Percentiles rank a stretch among this genome's conserved stretches.
Conservation (phyloP, 257 asterid genomes). For the Ocimum tenuiflorum region DNA sequence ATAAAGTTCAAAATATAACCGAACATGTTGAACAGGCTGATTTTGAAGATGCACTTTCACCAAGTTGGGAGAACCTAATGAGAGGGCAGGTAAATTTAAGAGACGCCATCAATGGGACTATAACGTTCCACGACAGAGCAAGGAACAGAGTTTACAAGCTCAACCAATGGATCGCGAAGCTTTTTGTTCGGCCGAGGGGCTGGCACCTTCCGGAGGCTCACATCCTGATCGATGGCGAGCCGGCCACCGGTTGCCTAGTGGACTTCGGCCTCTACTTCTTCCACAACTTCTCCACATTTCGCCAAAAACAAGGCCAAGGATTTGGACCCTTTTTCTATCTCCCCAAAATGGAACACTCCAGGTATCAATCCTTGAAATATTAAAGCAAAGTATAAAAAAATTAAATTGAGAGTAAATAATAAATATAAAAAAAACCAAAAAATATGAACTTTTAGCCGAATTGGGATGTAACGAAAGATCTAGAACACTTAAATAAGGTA, state of each 20-base stretch:
- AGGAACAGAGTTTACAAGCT: constrained; percentile 67
- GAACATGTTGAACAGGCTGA: constrained; percentile 48
- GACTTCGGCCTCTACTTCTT: constrained; percentile 86
- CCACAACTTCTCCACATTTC: constrained; percentile 58
- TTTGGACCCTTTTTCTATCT: constrained; percentile 87
- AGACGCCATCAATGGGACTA: constrained; percentile 77
- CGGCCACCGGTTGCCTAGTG: constrained; percentile 65
- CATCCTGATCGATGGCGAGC: constrained; percentile 76
- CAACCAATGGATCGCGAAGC: constrained; percentile 56
- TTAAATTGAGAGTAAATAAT: no score
- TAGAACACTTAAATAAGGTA: no score
- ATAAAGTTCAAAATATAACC: neutral
- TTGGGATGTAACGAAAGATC: no score
- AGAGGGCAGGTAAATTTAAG: constrained; percentile 78
- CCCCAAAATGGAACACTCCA: constrained; percentile 88
- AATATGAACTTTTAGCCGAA: no score
- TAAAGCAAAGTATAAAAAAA: no score
- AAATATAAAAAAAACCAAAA: no score
- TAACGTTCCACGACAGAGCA: constrained; percentile 66
- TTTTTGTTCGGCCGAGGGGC: constrained; percentile 87
- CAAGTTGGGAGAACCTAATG: constrained; percentile 84
- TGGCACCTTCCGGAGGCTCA: constrained; percentile 93
- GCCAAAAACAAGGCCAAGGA: constrained; percentile 61
- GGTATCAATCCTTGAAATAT: no score
- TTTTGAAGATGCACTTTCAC: constrained; percentile 90